These are phyloP conservation scores for Amanita exitialis DNA, from an alignment of 768 basidiomycete species.

Conservation along the genomic window DNA sequence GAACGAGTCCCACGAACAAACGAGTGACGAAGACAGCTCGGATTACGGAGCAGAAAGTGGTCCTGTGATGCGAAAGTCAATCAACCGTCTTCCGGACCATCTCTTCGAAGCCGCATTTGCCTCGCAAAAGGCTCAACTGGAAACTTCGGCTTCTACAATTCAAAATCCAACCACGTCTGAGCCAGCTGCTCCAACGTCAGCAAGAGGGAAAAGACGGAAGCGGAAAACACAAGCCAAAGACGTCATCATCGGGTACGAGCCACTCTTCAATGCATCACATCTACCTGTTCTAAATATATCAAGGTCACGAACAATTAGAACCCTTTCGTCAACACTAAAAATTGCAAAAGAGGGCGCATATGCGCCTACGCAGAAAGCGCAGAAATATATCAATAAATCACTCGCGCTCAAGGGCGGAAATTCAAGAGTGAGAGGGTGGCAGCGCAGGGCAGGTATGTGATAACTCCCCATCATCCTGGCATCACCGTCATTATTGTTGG, in stretches of 20 bases:
- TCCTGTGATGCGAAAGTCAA: neutral
- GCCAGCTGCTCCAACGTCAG: neutral
- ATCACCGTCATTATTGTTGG: neutral
- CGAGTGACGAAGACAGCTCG: neutral
- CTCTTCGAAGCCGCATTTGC: conserved; percentile 6
- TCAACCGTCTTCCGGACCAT: conserved; percentile 2
- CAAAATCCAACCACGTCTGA: neutral
- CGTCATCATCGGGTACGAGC: conserved; percentile 3
- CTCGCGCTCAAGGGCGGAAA: neutral
- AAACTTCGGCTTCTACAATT: neutral
- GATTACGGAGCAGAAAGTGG: too few relatives aligned
- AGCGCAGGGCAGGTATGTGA: conserved; percentile 1
- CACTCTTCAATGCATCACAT: neutral
- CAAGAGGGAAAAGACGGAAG: neutral
- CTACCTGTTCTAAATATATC: neutral
- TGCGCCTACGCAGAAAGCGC: neutral
- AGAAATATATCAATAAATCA: neutral
- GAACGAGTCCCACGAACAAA: neutral
- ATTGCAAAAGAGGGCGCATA: neutral
- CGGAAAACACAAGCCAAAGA: neutral
- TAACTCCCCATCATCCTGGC: neutral
- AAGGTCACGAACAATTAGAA: conserved; percentile 1
- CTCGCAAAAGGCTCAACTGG: neutral
- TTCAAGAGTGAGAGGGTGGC: conserved; percentile 2
- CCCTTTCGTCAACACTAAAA: neutral